phyloP scores from a whole-genome alignment of 2,329 filamentous ascomycete species.

The Cytospora piceae region DNA sequence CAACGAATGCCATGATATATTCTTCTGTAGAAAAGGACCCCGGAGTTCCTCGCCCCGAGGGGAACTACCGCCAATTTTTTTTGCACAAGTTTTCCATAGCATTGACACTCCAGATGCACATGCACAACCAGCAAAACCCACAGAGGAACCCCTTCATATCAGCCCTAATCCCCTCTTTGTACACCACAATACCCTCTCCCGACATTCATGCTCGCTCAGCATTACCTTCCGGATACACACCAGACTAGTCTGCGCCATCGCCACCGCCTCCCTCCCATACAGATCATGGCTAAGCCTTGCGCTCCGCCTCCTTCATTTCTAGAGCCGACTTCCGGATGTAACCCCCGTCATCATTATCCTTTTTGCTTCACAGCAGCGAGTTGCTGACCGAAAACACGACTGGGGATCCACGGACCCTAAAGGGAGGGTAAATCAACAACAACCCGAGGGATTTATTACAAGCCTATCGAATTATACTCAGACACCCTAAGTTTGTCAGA shows the following conservation, averaged over 20 bases:
- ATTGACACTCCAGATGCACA: neutral
- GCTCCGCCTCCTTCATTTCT: constrained; percentile 67
- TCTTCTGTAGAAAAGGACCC: no score
- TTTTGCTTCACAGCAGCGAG: constrained; percentile 80
- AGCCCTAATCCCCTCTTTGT: constrained; percentile 37
- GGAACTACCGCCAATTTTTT: no score
- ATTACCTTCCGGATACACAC: constrained; percentile 74
- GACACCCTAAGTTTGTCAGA: no score
- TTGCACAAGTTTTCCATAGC: neutral
- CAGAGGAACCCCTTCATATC: constrained; percentile 27
- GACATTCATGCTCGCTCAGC: constrained; percentile 71
- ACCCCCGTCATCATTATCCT: constrained; percentile 76
- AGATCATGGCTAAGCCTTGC: constrained; percentile 80
- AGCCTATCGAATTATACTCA: no score
- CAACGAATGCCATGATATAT: no score
- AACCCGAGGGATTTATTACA: no score
- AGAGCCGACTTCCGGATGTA: constrained; percentile 85
- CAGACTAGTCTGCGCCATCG: constrained; percentile 63
- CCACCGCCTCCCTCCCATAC: constrained; percentile 67
- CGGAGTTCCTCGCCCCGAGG: no score
- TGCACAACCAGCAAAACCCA: neutral
- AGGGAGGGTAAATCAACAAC: no score
- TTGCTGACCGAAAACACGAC: constrained; percentile 90
- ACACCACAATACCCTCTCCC: constrained; percentile 54
- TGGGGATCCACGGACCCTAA: constrained; percentile 50